Base-by-base conservation (phyloP, 441 rosid species). In the Sinapis alba region DNA sequence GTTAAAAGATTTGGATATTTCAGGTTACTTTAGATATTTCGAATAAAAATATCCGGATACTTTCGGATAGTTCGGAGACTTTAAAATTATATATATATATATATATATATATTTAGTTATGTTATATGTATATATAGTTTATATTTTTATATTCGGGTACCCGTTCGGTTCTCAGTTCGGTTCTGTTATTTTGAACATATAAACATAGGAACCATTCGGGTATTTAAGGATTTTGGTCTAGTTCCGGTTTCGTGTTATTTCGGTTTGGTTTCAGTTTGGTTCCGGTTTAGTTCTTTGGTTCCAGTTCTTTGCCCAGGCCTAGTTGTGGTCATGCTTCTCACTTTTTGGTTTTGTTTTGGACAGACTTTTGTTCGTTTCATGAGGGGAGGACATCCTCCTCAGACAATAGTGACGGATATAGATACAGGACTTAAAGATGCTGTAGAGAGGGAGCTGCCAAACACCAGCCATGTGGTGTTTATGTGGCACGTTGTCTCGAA, bases 311-410 rank as follows among this genome's bases (percentile, higher is more conserved):
- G 0, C 12, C 12, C 38, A 34, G 11, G 38, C 12, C 38, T 34
- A 34, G 81, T 30, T 64, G 30, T 57, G 54, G 0, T 76, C 45
- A 11, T 69, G 26, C 62, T 70, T 70, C 57, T 71, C 32, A 0
- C 0, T 16, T 47, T 20, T 65, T 23, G 81, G 27, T 13, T 80
- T 5, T 82, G 82, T 9, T 80, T 81, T 78, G 81, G 79, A 84
- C 98, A 95, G 98, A 82, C 85, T 66, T 90, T 95, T 83, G 74
- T 87, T 71, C 90, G 82, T 64, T 87, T 95, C 79, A 86, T 95
- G 98, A 81, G 85, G 83, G 96, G 96, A 69, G 82, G 89, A 69
- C 79, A 58, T 79, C 98, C 97, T 61, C 94, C 97, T 61, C 94
- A 83, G 83, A 92, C 97, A 41, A 85, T 92, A 76, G 61, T 90